These are phyloP conservation scores for Kazachstania viticola DNA, from an alignment of 805 yeast genomes.

Conservation along the genomic window DNA sequence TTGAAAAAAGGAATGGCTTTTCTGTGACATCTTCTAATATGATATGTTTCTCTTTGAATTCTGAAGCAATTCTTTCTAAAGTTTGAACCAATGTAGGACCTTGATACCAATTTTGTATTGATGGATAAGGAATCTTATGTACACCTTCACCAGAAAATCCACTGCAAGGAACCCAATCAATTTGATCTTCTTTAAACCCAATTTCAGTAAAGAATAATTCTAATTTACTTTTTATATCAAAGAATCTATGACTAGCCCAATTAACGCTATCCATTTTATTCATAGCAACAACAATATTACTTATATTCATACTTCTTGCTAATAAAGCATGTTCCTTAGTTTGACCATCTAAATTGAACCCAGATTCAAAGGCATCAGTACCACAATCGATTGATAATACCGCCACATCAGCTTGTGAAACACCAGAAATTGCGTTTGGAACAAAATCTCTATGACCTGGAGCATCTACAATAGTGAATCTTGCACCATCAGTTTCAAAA, in stretches of 20 bases:
- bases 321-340: slow-evolving; percentile 93
- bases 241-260: slow-evolving; percentile 90
- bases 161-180: slow-evolving; percentile 87
- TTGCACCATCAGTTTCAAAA: slow-evolving; percentile 87
- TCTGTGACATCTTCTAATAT: slow-evolving; percentile 19
- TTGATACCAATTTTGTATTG: slow-evolving; percentile 68
- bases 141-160: slow-evolving; percentile 96
- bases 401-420: slow-evolving; percentile 98
- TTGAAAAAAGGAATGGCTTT: slow-evolving; percentile 43
- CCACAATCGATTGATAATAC: slow-evolving; percentile 92
- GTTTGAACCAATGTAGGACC: slow-evolving; percentile 83
- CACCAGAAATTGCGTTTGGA: slow-evolving; percentile 97
- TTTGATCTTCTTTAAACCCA: slow-evolving; percentile 75
- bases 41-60: slow-evolving; percentile 3
- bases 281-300: slow-evolving; percentile 79
- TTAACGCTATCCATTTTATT: slow-evolving; percentile 79
- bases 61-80: slow-evolving; percentile 42
- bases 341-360: slow-evolving; percentile 97
- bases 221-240: slow-evolving; percentile 79
- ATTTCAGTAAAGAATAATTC: slow-evolving; percentile 64
- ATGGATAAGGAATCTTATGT: slow-evolving; percentile 53
- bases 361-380: slow-evolving; percentile 97
- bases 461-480: slow-evolving; percentile 95
- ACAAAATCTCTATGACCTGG: slow-evolving; percentile 99
- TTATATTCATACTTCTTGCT: slow-evolving; percentile 95